A percentile compares a stretch with the other conserved stretches of the same genome.
Evolutionary conservation across 2,329 filamentous ascomycete species (phyloP).

Genomic region (Ceratocystis destructans): DNA sequence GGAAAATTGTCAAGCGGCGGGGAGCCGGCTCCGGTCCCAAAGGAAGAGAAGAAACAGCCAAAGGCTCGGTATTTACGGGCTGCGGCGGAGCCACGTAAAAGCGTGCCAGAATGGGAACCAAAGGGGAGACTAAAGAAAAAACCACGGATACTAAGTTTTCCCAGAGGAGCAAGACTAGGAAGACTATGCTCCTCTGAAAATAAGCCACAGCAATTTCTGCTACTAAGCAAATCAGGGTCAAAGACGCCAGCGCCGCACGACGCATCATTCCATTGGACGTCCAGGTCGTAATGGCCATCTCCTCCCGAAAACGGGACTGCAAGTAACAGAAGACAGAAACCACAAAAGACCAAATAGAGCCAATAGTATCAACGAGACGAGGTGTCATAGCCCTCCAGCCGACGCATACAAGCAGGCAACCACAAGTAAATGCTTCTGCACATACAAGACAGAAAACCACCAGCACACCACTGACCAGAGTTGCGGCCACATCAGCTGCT

Average conservation of each 20-base stretch:
- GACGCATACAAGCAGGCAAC: background rate
- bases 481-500: background rate
- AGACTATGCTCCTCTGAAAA: no score
- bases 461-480: background rate
- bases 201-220: no score
- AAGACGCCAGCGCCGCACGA: no score
- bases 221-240: no score
- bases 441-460: background rate
- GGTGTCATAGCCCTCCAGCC: background rate
- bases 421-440: background rate
- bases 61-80: no score
- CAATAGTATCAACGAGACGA: background rate
- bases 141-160: no score
- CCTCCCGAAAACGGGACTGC: background rate
- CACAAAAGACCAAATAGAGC: background rate
- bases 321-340: background rate
- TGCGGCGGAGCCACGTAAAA: no score
- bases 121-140: no score
- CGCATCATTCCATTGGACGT: background rate
- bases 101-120: no score
- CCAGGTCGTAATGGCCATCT: background rate
- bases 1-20: background rate
- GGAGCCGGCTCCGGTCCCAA: background rate
- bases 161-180: no score
- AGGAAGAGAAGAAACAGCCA: background rate